Percentiles rank a stretch among this genome's conserved stretches.
Evolutionary conservation across 208 protist genomes (phyloP).

Genomic region (Strigomonas culicis): DNA sequence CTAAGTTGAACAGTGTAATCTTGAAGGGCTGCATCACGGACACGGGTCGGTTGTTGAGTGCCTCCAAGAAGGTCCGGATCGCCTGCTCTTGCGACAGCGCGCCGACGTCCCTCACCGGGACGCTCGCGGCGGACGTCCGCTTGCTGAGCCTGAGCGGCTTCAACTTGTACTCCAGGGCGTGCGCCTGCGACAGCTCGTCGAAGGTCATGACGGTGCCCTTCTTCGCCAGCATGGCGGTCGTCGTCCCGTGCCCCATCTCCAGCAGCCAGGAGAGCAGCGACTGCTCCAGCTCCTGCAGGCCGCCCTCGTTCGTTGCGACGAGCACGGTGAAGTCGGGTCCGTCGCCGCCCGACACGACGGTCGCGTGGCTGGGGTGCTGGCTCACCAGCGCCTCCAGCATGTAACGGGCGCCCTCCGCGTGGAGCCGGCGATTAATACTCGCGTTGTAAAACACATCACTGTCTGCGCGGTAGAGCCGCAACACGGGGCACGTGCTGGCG

Average conservation of each 20-base stretch:
- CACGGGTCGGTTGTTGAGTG: conserved; percentile 41
- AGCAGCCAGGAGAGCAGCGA: conserved; percentile 69
- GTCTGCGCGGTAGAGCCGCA: conserved; percentile 62
- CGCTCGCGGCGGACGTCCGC: conserved; percentile 28
- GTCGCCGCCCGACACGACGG: conserved; percentile 26
- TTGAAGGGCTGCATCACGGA: conserved; percentile 64
- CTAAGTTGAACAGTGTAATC: conserved; percentile 88
- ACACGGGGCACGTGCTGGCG: conserved; percentile 21
- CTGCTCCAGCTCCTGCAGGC: conserved; percentile 66
- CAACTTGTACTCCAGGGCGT: conserved; percentile 45
- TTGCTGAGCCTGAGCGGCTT: conserved; percentile 30
- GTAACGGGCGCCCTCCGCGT: conserved; percentile 31
- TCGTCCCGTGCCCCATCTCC: conserved; percentile 74
- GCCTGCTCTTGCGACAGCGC: conserved; percentile 69
- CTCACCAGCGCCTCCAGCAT: conserved; percentile 64
- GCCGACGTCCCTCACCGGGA: conserved; percentile 60
- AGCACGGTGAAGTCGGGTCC: conserved; percentile 52
- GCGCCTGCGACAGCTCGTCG: conserved; percentile 61
- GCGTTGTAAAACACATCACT: conserved; percentile 81
- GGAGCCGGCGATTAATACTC: conserved; percentile 56
- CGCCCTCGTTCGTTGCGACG: conserved; percentile 62
- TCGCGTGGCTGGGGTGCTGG: conserved; percentile 60
- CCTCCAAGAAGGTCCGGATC: conserved; percentile 64
- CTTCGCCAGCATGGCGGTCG: conserved; percentile 62
- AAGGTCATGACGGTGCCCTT: conserved; percentile 88